phyloP scores from a whole-genome alignment of 192 early-diverging fungal genomes.

The Podila clonocystis region DNA sequence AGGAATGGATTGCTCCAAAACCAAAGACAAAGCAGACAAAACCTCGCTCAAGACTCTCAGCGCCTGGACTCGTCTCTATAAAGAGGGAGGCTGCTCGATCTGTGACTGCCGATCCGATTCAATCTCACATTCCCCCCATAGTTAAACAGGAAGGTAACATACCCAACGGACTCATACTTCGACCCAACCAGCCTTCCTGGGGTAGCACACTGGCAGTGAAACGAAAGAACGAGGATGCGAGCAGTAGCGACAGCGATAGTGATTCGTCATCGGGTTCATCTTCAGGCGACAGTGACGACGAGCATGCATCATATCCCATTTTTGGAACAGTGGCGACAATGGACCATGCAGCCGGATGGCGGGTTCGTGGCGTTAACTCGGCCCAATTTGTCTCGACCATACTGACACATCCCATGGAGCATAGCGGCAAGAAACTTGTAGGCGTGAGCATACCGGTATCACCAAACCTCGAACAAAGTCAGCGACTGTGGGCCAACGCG shows the following conservation, averaged over 20 bases:
- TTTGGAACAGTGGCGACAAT: slow-evolving; percentile 2
- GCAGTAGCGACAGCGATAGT: slow-evolving; percentile 24
- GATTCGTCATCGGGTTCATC: slow-evolving; percentile 22
- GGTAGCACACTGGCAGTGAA: slow-evolving; percentile 8
- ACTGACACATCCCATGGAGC: slow-evolving; percentile 5
- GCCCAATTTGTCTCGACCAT: slow-evolving; percentile 27
- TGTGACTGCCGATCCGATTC: neutral
- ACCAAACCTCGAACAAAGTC: too few relatives aligned
- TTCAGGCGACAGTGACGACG: slow-evolving; percentile 28
- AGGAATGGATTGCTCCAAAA: slow-evolving; percentile 34
- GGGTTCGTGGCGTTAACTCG: slow-evolving; percentile 28
- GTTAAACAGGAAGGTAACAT: too few relatives aligned
- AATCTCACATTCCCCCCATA: neutral
- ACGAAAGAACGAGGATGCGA: slow-evolving; percentile 1
- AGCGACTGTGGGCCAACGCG: slow-evolving; percentile 6
- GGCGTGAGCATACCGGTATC: neutral
- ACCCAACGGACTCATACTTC: too few relatives aligned
- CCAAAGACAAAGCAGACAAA: slow-evolving; percentile 13
- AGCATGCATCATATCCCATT: neutral
- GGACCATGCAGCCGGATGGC: slow-evolving; percentile 1
- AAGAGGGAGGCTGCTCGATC: neutral
- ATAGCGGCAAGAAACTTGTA: neutral
- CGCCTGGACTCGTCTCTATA: neutral
- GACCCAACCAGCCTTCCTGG: slow-evolving; percentile 3
- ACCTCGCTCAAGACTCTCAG: neutral